Evolutionary conservation across 352 stramenopile species (phyloP).

Genomic region (Discostella stelligera): DNA sequence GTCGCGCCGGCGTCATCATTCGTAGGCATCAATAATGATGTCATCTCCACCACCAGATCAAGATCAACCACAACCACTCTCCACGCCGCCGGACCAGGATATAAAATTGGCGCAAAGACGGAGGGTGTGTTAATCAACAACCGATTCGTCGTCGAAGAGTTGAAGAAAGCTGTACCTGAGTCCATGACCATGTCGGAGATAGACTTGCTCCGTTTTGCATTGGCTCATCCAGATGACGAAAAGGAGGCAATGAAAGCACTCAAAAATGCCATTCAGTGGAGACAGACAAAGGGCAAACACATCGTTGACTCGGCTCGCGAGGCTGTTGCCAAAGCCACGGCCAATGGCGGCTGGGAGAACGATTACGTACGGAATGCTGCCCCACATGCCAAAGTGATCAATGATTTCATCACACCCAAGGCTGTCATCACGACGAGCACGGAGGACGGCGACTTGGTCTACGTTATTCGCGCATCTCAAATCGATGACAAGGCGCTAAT

Average conservation of each 20-base stretch:
- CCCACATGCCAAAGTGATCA: slow-evolving; percentile 45
- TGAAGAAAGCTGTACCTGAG: slow-evolving; percentile 22
- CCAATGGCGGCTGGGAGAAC: slow-evolving; percentile 50
- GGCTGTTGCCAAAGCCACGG: slow-evolving; percentile 37
- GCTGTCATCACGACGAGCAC: slow-evolving; percentile 47
- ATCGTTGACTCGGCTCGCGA: slow-evolving; percentile 41
- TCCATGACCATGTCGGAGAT: slow-evolving; percentile 47
- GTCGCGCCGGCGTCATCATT: slow-evolving; percentile 8
- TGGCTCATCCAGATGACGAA: slow-evolving; percentile 37
- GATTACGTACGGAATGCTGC: slow-evolving; percentile 33
- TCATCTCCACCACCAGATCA: not conserved
- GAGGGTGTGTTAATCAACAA: slow-evolving; percentile 53
- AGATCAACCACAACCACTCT: slow-evolving; percentile 6
- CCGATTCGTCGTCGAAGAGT: slow-evolving; percentile 38
- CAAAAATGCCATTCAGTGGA: slow-evolving; percentile 36
- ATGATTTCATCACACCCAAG: slow-evolving; percentile 43
- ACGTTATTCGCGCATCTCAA: slow-evolving; percentile 51
- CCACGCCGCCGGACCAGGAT: slow-evolving; percentile 15
- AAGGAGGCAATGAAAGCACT: slow-evolving; percentile 28
- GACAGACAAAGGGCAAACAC: slow-evolving; percentile 32
- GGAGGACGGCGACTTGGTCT: slow-evolving; percentile 51
- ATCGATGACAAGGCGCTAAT: slow-evolving; percentile 56
- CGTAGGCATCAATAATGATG: slow-evolving; percentile 7
- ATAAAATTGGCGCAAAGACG: slow-evolving; percentile 51
- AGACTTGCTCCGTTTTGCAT: slow-evolving; percentile 38